Percentiles rank a stretch among this genome's conserved stretches.
phyloP scores from a whole-genome alignment of 139 green algal genomes.

The Ettlia oleoabundans region DNA sequence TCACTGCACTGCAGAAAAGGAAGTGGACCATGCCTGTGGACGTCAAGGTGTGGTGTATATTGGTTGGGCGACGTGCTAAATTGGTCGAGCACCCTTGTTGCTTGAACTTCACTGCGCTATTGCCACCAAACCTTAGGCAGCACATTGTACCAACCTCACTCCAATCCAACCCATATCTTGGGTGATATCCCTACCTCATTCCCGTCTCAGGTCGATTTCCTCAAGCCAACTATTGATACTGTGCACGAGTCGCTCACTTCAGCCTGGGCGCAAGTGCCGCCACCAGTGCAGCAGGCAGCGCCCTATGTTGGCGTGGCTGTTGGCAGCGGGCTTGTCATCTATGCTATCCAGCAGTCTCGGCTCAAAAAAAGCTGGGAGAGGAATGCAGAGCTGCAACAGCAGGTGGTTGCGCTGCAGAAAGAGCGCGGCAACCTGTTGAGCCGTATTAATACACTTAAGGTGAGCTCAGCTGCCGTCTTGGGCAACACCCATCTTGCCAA shows the following conservation, averaged over 20 bases:
- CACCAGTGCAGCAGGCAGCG: conserved; percentile 49
- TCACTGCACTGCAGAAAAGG: background rate
- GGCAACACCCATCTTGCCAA: too few species aligned
- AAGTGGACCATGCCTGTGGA: conserved; percentile 43
- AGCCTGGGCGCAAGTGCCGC: conserved; percentile 53
- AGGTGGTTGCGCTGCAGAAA: conserved; percentile 37
- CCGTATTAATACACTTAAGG: conserved; percentile 49
- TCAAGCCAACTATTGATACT: conserved; percentile 45
- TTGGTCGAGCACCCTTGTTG: background rate
- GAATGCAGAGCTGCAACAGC: background rate
- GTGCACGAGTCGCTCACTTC: conserved; percentile 34
- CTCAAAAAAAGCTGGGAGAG: conserved; percentile 37
- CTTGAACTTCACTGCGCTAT: too few species aligned
- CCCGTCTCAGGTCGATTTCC: conserved; percentile 61
- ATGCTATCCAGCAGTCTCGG: conserved; percentile 45
- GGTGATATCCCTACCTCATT: too few species aligned
- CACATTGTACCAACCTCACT: too few species aligned
- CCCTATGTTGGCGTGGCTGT: conserved; percentile 48
- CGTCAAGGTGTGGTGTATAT: background rate
- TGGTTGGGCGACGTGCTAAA: background rate
- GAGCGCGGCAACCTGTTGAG: conserved; percentile 42
- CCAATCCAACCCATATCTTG: too few species aligned
- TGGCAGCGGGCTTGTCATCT: conserved; percentile 49
- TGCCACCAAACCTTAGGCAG: too few species aligned
- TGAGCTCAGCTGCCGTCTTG: background rate